phyloP scores from a whole-genome alignment of 2,329 filamentous ascomycete species.

The Kalaharituber pfeilii region DNA sequence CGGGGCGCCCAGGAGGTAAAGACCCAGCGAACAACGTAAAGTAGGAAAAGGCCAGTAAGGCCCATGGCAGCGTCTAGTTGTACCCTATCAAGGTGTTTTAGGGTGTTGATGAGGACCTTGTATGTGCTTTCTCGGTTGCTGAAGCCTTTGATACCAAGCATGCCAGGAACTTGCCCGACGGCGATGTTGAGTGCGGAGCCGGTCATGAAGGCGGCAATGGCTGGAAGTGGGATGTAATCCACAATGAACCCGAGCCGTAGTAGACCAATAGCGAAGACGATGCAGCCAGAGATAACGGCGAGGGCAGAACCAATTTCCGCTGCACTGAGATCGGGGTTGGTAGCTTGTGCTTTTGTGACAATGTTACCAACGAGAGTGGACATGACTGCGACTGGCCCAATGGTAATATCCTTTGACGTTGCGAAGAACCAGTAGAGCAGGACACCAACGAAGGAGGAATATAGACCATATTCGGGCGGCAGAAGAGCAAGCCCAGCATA shows the following conservation, averaged over 20 bases:
- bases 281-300: conserved; percentile 56
- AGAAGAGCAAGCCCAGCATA: conserved; percentile 73
- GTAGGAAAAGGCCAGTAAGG: conserved; percentile 57
- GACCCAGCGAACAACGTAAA: conserved; percentile 55
- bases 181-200: conserved; percentile 83
- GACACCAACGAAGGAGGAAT: conserved; percentile 92
- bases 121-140: conserved; percentile 66
- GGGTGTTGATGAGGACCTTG: conserved; percentile 60
- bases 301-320: conserved; percentile 56
- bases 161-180: conserved; percentile 59
- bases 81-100: conserved; percentile 51
- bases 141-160: conserved; percentile 64
- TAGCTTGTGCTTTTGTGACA: conserved; percentile 43
- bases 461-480: conserved; percentile 68
- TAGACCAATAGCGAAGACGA: conserved; percentile 64
- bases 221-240: conserved; percentile 76
- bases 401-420: conserved; percentile 96
- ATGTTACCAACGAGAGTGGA: conserved; percentile 78
- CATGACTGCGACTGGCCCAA: conserved; percentile 89
- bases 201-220: conserved; percentile 92
- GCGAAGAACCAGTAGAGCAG: conserved; percentile 95
- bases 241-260: conserved; percentile 75
- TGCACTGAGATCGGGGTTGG: conserved; percentile 26
- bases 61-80: conserved; percentile 74
- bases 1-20: conserved; percentile 47